Evolutionary conservation across 805 yeast species (phyloP).

Genomic region (Metschnikowia drakensbergensis): DNA sequence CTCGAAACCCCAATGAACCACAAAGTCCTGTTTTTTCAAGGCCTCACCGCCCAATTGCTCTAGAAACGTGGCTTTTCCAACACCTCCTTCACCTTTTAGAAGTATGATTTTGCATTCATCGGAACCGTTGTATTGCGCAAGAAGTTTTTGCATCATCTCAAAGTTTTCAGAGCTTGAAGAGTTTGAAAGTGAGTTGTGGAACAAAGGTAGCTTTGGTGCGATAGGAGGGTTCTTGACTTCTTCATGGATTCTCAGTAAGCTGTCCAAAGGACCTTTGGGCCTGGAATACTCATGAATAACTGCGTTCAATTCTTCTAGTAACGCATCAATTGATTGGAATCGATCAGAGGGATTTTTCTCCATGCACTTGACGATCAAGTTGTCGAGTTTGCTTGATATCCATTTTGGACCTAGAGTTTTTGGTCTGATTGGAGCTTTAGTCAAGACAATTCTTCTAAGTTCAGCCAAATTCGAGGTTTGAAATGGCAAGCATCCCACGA

Average conservation of each 20-base stretch:
- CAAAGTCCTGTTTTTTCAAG: slow-evolving; percentile 27
- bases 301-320: slow-evolving; percentile 35
- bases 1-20: slow-evolving; percentile 31
- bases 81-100: slow-evolving; percentile 42
- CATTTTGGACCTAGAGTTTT: slow-evolving; percentile 23
- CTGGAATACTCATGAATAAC: slow-evolving; percentile 20
- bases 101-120: slow-evolving; percentile 22
- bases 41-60: slow-evolving; percentile 36
- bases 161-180: background rate
- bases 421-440: slow-evolving; percentile 42
- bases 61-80: slow-evolving; percentile 44
- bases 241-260: background rate
- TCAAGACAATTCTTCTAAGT: slow-evolving; percentile 38
- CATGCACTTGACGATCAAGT: slow-evolving; percentile 40
- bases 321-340: slow-evolving; percentile 30
- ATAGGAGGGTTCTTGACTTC: background rate
- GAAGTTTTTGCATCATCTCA: background rate
- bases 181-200: slow-evolving; percentile 11
- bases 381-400: slow-evolving; percentile 31
- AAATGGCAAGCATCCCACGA: slow-evolving; percentile 45
- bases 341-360: slow-evolving; percentile 40
- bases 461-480: slow-evolving; percentile 36
- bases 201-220: slow-evolving; percentile 7
- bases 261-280: background rate
- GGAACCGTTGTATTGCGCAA: slow-evolving; percentile 7